Base-by-base conservation (phyloP, 129 eudicot species). In the Centrapalus pauciflorus region DNA sequence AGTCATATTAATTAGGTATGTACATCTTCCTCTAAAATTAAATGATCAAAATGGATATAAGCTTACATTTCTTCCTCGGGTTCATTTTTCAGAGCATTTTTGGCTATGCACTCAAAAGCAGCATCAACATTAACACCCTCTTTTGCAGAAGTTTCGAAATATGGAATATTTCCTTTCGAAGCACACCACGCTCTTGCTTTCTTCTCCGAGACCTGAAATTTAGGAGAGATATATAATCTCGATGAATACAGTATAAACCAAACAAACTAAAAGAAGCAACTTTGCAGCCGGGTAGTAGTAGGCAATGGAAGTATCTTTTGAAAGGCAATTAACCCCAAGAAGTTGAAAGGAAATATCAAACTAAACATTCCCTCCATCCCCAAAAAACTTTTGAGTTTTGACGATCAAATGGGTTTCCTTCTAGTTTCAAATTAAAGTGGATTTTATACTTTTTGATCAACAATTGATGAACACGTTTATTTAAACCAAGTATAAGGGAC, bases 141-240 rank as follows among this genome's bases (percentile, higher is more conserved):
- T 45, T 78, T 78, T 51, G 83, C 83, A 46, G 83, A 78, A 51
- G 83, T 78, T 51, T 78, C 82, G 13, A 78, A 78, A 74, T 78
- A 78, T 48, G 82, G 82, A 49, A 78, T 78, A 29, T 78, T 72
- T 55, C 82, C 82, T 69, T 78, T 80, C 37, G 81, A 65, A 33
- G 77, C 77, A 71, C 85, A 80, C 81, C 85, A 80, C 9, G 85
- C 79, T 70, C 54, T 80, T 34, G 81, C 85, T 76, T 80, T 80
- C 80, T 80, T 80, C 68, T 80, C 85, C 8, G 81, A 80, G 43
- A 80, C 81, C 85, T 80, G 64, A 43, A 51, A 64, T 21, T 50
- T 70, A 1, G 38, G 40, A 57, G 26, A 63, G 50, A 70, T 16
- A 14, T 20, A 33, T 57, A 34, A 33, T 32, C 73, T 29, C 43